A percentile compares a stretch with the other conserved stretches of the same genome.
Conservation (phyloP, 2,329 filamentous ascomycete genomes). For the Talaromyces sp. region DNA sequence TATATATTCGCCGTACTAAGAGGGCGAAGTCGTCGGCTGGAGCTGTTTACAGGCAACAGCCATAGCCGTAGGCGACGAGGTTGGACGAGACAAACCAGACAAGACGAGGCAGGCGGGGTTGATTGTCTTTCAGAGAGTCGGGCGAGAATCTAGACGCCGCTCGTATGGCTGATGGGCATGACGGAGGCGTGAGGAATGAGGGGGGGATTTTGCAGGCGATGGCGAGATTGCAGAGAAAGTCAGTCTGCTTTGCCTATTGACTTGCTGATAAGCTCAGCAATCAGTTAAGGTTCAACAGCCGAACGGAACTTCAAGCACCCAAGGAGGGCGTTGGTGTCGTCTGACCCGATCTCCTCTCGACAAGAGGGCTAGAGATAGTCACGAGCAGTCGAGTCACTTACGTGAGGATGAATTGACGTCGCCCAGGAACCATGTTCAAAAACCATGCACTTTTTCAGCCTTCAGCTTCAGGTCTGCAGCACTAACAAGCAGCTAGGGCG, state of each 20-base stretch:
- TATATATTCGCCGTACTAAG: background rate
- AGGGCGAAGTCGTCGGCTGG: background rate
- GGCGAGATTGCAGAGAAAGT: background rate
- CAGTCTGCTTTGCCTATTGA: background rate
- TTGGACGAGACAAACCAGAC: background rate
- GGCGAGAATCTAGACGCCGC: slow-evolving; percentile 1
- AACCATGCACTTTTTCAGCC: background rate
- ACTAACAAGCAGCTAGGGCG: background rate
- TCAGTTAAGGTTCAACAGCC: slow-evolving; percentile 1
- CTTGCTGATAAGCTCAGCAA: background rate
- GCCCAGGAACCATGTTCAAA: slow-evolving; percentile 1
- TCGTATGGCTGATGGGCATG: slow-evolving; percentile 11
- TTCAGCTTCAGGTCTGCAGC: background rate
- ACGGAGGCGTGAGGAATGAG: slow-evolving; percentile 12
- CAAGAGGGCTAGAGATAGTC: background rate
- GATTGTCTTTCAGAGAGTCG: background rate
- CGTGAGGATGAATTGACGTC: background rate
- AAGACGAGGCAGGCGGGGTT: slow-evolving; percentile 4
- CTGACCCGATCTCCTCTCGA: background rate
- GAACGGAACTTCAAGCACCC: background rate
- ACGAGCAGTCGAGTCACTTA: background rate
- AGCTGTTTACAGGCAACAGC: slow-evolving; percentile 8
- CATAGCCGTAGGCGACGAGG: slow-evolving; percentile 12
- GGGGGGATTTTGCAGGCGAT: background rate
- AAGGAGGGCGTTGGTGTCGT: slow-evolving; percentile 3